Evolutionary conservation across 768 basidiomycete genomes (phyloP).

Genomic region (Cystofilobasidium bisporidii): DNA sequence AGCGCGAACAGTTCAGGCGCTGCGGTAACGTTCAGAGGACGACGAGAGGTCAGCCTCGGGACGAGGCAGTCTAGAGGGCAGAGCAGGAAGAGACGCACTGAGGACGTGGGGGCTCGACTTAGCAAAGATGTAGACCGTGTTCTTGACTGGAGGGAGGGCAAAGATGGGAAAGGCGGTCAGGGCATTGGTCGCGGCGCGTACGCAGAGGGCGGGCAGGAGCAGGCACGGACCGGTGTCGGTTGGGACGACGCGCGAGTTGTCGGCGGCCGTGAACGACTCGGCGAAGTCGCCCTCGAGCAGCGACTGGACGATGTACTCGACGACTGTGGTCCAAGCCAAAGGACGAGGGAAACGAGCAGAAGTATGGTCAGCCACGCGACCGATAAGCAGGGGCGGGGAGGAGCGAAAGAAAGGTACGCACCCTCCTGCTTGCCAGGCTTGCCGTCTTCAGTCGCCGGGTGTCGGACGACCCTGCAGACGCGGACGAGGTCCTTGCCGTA

Average conservation of each 20-base stretch:
- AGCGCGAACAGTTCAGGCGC: slow-evolving; percentile 74
- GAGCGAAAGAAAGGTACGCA: not conserved
- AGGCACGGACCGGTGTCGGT: slow-evolving; percentile 71
- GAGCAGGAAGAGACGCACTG: slow-evolving; percentile 30
- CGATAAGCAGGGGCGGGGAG: not conserved
- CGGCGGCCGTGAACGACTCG: slow-evolving; percentile 65
- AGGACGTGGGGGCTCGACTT: slow-evolving; percentile 84
- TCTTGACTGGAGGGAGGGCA: slow-evolving; percentile 39
- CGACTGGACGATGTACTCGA: slow-evolving; percentile 69
- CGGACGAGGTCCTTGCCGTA: slow-evolving; percentile 56
- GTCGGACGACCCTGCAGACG: slow-evolving; percentile 74
- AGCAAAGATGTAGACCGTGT: slow-evolving; percentile 50
- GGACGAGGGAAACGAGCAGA: not conserved
- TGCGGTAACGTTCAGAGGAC: no score
- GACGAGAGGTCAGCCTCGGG: no score
- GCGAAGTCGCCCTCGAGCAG: slow-evolving; percentile 76
- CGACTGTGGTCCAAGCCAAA: not conserved
- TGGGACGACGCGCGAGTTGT: slow-evolving; percentile 78
- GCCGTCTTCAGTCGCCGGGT: slow-evolving; percentile 29
- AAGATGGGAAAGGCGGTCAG: not conserved
- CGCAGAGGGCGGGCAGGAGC: no score
- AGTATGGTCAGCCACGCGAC: not conserved
- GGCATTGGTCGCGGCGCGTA: no score
- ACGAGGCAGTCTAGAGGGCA: no score
- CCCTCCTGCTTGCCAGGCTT: slow-evolving; percentile 44